These are phyloP conservation scores for Strombidium stylifer DNA, from an alignment of 73 alveolate species.

Conservation along the genomic window DNA sequence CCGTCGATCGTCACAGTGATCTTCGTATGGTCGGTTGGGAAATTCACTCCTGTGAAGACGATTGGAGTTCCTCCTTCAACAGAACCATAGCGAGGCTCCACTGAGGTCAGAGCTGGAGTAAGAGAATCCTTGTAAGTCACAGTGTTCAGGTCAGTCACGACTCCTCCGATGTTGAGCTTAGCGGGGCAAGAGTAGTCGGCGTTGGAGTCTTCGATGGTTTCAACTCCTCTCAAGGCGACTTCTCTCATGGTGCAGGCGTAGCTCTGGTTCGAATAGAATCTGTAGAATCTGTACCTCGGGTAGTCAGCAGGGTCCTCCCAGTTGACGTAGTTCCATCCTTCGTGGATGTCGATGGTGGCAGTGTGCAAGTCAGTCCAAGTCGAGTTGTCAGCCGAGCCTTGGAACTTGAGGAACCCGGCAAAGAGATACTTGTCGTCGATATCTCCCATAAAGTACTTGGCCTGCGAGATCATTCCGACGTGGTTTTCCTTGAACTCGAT, in stretches of 20 bases:
- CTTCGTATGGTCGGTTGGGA: constrained; percentile 25
- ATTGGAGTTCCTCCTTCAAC: constrained; percentile 53
- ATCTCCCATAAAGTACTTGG: constrained; percentile 43
- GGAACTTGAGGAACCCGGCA: constrained; percentile 32
- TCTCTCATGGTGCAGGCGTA: constrained; percentile 23
- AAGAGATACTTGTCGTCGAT: constrained; percentile 10
- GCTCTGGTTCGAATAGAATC: constrained; percentile 1
- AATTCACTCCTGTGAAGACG: constrained; percentile 46
- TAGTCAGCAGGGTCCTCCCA: background rate
- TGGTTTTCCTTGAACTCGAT: constrained; percentile 9
- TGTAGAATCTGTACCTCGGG: constrained; percentile 12
- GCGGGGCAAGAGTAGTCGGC: constrained; percentile 3
- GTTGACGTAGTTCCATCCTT: constrained; percentile 35
- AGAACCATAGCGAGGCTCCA: constrained; percentile 48
- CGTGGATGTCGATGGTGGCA: constrained; percentile 22
- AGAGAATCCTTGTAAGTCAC: constrained; percentile 38
- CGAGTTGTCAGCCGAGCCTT: constrained; percentile 42
- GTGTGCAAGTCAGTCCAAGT: constrained; percentile 37
- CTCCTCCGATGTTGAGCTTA: background rate
- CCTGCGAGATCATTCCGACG: constrained; percentile 27
- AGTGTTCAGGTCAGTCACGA: background rate
- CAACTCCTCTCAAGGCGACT: constrained; percentile 22
- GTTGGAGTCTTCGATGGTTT: background rate
- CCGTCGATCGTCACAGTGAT: constrained; percentile 59
- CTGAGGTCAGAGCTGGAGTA: constrained; percentile 36